Evolutionary conservation across 2,329 filamentous ascomycete genomes (phyloP).

Genomic region (Hypoxylon sp.): DNA sequence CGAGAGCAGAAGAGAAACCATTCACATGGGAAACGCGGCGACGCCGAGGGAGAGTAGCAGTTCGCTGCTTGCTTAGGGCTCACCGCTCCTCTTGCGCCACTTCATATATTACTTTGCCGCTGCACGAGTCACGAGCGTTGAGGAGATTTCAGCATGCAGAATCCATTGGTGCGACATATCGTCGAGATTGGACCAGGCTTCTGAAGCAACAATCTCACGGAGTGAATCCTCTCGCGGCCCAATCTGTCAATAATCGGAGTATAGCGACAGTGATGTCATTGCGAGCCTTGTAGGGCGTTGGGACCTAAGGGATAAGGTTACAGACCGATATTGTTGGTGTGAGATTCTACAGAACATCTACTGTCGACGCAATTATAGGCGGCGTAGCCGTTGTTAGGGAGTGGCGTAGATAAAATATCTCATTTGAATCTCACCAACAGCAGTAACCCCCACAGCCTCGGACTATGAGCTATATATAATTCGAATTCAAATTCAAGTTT

Average conservation of each 20-base stretch:
- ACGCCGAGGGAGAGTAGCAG: constrained; percentile 9
- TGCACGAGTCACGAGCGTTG: constrained; percentile 7
- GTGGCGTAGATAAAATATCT: constrained; percentile 8
- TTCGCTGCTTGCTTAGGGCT: not conserved
- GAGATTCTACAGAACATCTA: constrained; percentile 7
- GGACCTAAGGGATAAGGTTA: constrained; percentile 5
- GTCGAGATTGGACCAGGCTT: not conserved
- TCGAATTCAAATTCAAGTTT: not conserved
- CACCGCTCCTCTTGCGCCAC: constrained; percentile 34
- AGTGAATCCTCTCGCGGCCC: constrained; percentile 1
- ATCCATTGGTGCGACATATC: constrained; percentile 2
- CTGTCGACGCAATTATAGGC: not conserved
- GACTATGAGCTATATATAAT: not conserved
- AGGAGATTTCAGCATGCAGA: constrained; percentile 10
- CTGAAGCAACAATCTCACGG: not conserved
- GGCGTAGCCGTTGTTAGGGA: not conserved
- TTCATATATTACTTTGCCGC: constrained; percentile 7
- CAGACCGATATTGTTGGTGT: constrained; percentile 11
- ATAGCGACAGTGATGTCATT: constrained; percentile 11
- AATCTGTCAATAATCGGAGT: constrained; percentile 4
- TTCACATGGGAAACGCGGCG: constrained; percentile 11
- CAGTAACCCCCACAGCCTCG: not conserved
- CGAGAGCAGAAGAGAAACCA: constrained; percentile 39
- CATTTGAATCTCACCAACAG: not conserved
- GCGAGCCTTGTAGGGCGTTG: constrained; percentile 7